Evolutionary conservation across 192 early-diverging fungal genomes (phyloP).

Genomic region (Backusella circina): DNA sequence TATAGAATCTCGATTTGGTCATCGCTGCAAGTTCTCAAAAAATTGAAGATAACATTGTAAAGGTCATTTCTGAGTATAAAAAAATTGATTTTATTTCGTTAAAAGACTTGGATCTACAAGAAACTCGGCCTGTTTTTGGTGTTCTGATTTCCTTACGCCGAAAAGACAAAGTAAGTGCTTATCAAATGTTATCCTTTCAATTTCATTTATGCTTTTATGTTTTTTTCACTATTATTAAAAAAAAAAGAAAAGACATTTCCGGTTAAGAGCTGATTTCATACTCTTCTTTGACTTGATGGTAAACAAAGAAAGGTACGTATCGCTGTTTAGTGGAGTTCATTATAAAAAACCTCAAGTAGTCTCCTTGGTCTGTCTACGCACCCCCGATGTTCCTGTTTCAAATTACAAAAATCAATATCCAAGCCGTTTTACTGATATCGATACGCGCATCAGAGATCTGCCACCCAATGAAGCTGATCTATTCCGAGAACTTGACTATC

Average conservation of each 20-base stretch:
- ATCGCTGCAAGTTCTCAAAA: not conserved
- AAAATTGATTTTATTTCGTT: not conserved
- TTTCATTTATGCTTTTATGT: not conserved
- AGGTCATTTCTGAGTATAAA: not conserved
- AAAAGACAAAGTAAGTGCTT: not conserved
- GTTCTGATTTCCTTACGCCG: not conserved
- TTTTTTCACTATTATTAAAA: no score
- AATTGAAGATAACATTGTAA: not conserved
- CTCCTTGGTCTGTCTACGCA: not conserved
- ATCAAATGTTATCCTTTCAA: no score
- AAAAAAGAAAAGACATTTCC: not conserved
- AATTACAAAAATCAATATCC: not conserved
- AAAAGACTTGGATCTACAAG: not conserved
- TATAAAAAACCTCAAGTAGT: not conserved
- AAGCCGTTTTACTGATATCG: not conserved
- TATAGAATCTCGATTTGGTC: not conserved
- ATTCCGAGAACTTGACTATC: not conserved
- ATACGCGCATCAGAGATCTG: not conserved
- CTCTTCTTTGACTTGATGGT: not conserved
- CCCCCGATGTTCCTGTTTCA: not conserved
- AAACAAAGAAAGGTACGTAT: not conserved
- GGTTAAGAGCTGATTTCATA: not conserved
- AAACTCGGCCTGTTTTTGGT: not conserved
- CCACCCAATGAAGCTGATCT: not conserved
- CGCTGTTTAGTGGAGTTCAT: not conserved